Conservation (phyloP, 805 yeast genomes). For the Ogataea methylovora region DNA sequence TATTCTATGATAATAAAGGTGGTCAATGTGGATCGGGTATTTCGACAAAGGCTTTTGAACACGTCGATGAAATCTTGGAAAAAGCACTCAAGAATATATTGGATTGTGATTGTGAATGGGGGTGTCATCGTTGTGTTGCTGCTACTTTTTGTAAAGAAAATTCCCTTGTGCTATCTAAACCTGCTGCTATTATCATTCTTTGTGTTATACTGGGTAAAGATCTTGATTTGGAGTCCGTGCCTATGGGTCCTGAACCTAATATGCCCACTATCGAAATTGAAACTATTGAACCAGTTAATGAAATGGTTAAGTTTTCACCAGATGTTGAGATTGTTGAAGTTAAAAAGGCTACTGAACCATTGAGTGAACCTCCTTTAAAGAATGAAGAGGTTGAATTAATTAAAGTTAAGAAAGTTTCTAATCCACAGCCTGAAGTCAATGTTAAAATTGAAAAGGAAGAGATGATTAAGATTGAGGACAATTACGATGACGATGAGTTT, state of each 20-base stretch:
- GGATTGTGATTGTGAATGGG: slow-evolving; percentile 59
- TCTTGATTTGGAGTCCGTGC: slow-evolving; percentile 40
- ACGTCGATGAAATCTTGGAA: slow-evolving; percentile 56
- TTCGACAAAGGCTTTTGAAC: slow-evolving; percentile 71
- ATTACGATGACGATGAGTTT: slow-evolving; percentile 12
- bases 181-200: slow-evolving; percentile 70
- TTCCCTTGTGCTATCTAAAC: slow-evolving; percentile 77
- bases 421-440: background rate
- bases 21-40: slow-evolving; percentile 78
- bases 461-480: too few relatives aligned
- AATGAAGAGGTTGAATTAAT: slow-evolving; percentile 11
- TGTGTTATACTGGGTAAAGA: slow-evolving; percentile 51
- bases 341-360: slow-evolving; percentile 14
- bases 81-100: slow-evolving; percentile 52
- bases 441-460: slow-evolving; percentile 3
- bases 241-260: slow-evolving; percentile 69
- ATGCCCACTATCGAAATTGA: slow-evolving; percentile 63
- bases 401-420: background rate
- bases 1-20: slow-evolving; percentile 79
- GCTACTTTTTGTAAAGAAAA: slow-evolving; percentile 75
- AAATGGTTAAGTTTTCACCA: slow-evolving; percentile 51
- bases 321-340: slow-evolving; percentile 51
- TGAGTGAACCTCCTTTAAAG: slow-evolving; percentile 12
- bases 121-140: slow-evolving; percentile 85
- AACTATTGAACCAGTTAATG: slow-evolving; percentile 50